Evolutionary conservation across 2,329 filamentous ascomycete genomes (phyloP), one percentile per base, ranked within the genome.

Genomic region (Monosporascus sp.): DNA sequence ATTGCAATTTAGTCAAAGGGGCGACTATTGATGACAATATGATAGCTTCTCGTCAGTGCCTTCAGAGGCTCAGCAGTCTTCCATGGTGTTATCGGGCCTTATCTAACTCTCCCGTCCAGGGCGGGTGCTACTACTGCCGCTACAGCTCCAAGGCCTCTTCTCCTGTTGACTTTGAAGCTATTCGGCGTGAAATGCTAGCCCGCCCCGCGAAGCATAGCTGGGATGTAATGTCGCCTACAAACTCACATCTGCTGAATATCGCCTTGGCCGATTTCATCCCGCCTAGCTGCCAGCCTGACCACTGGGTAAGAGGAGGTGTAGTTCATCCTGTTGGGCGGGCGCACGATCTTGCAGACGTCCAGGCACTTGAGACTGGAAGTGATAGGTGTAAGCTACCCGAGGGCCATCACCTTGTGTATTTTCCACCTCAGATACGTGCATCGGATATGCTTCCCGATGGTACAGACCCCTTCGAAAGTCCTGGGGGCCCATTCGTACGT

Each of bases 401-500:
- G 31, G 88, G 87, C 37, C 86, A 95, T 68, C 91, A 97, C 69
- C 78, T 96, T 37, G 84, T 93, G 59, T 95, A 95, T 74, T 97
- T 96, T 72, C 90, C 91, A 55, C 81, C 88, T 11, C 81, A 84
- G 57, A 74, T 87, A 19, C 76, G 80, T 1, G 74, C 82, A 16
- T 81, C 79, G 7, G 62, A 76, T 37, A 80, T 97, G 44, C 79
- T 91, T 19, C 76, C 84, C 1, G 94, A 99, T 72, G 93, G 94
- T 53, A 95, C 92, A 1, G 93, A 97, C 68, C 76, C 82, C 5
- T 77, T 87, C 51, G 91, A 96, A 66, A 85, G 78, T 24, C 93
- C 93, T 0, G 89, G 87, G 2, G 67, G 68, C 4, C 84, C 85
- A 1, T 96, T 89, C 67, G 78, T 78, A 49, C 81, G 89, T 22